Conservation (phyloP, 495 filamentous ascomycete species). For the Podospora australis region DNA sequence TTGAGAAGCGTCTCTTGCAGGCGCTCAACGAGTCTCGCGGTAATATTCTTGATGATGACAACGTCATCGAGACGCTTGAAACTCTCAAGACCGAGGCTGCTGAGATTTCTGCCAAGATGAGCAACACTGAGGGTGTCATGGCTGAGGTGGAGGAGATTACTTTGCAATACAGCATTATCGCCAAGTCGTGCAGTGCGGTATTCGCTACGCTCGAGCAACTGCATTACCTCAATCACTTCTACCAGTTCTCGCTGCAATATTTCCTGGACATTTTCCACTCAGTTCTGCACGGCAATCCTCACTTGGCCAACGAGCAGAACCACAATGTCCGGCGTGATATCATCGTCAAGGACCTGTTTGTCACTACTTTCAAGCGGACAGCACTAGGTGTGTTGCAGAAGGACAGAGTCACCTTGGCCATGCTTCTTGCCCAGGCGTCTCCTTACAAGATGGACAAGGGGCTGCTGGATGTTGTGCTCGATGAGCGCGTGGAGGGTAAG, state of each 20-base stretch:
- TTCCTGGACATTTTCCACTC: slow-evolving; percentile 96
- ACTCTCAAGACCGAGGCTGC: slow-evolving; percentile 95
- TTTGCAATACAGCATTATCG: slow-evolving; percentile 84
- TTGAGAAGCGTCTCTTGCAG: slow-evolving; percentile 92
- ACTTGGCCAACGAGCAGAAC: slow-evolving; percentile 63
- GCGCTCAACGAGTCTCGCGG: slow-evolving; percentile 95
- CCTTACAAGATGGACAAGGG: slow-evolving; percentile 89
- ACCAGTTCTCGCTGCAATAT: slow-evolving; percentile 97
- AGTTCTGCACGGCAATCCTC: slow-evolving; percentile 76
- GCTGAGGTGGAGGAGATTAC: slow-evolving; percentile 93
- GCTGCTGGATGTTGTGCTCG: slow-evolving; percentile 79
- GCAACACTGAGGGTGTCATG: slow-evolving; percentile 96
- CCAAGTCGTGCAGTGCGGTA: slow-evolving; percentile 88
- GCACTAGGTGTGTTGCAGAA: slow-evolving; percentile 90
- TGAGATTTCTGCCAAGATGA: slow-evolving; percentile 93
- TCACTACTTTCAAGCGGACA: slow-evolving; percentile 86
- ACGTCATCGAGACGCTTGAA: slow-evolving; percentile 95
- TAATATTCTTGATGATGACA: slow-evolving; percentile 97
- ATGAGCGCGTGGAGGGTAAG: slow-evolving; percentile 64
- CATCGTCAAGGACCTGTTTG: slow-evolving; percentile 83
- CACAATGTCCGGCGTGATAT: slow-evolving; percentile 72
- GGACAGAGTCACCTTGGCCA: slow-evolving; percentile 89
- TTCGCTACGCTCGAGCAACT: slow-evolving; percentile 96
- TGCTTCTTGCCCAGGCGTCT: slow-evolving; percentile 89
- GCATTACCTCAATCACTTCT: slow-evolving; percentile 98